phyloP scores from a whole-genome alignment of 1,139 yeast species.

The Blastobotrys buckinghamii region DNA sequence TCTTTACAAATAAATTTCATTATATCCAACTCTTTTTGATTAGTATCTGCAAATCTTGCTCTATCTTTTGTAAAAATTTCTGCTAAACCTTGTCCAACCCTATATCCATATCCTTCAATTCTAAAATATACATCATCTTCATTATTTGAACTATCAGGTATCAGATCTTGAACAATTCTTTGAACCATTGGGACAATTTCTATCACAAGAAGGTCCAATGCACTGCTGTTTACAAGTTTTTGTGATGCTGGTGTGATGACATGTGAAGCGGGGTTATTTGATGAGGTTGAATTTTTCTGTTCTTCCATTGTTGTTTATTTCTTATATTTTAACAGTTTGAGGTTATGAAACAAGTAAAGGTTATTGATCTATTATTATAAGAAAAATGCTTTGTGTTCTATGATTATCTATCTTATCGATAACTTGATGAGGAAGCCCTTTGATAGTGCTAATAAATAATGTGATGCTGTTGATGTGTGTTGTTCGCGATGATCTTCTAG shows the following conservation, averaged over 20 bases:
- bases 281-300: background rate
- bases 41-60: slow-evolving; percentile 48
- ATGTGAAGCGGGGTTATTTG: background rate
- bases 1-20: slow-evolving; percentile 93
- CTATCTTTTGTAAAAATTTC: slow-evolving; percentile 61
- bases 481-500: background rate
- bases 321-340: background rate
- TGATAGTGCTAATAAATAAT: no score
- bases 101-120: slow-evolving; percentile 64
- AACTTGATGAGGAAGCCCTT: no score
- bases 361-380: background rate
- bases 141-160: slow-evolving; percentile 21
- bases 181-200: slow-evolving; percentile 71
- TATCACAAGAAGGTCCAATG: slow-evolving; percentile 58
- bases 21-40: slow-evolving; percentile 50
- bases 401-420: no score
- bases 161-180: slow-evolving; percentile 43
- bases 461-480: no score
- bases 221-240: slow-evolving; percentile 41
- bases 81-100: slow-evolving; percentile 66
- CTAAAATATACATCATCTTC: slow-evolving; percentile 55
- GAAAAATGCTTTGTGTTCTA: no score
- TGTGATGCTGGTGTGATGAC: slow-evolving; percentile 3
- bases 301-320: background rate
- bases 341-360: no score